Evolutionary conservation across 768 basidiomycete species (phyloP).

Genomic region (Mycena belliarum): DNA sequence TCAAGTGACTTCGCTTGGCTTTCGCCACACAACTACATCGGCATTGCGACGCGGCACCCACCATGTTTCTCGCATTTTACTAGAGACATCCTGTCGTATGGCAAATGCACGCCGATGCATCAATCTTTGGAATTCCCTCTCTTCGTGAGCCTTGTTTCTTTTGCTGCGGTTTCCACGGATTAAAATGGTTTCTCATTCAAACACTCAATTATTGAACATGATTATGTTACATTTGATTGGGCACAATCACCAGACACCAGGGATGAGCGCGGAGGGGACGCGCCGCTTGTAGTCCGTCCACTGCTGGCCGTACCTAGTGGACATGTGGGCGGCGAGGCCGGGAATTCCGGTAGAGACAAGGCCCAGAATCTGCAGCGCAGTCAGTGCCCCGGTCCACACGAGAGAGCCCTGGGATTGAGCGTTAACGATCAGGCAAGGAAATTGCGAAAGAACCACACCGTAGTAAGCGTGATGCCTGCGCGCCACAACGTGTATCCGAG

Average conservation of each 20-base stretch:
- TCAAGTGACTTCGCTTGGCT: neutral
- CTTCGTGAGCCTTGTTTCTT: neutral
- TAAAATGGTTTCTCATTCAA: no score
- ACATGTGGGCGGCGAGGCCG: slow-evolving; percentile 9
- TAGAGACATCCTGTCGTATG: slow-evolving; percentile 15
- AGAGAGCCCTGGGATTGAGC: slow-evolving; percentile 10
- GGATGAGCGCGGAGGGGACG: slow-evolving; percentile 15
- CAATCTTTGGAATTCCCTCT: slow-evolving; percentile 7
- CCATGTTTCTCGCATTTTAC: slow-evolving; percentile 19
- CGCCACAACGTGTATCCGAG: slow-evolving; percentile 27
- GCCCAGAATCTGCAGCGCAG: neutral
- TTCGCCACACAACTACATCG: neutral
- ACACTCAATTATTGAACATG: no score
- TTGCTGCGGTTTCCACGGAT: no score
- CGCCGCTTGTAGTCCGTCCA: slow-evolving; percentile 14
- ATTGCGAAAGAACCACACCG: neutral
- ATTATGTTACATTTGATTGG: no score
- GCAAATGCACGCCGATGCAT: neutral
- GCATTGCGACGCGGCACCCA: slow-evolving; percentile 11
- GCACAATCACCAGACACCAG: slow-evolving; percentile 12
- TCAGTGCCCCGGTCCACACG: neutral
- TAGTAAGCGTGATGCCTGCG: slow-evolving; percentile 23
- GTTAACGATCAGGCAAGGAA: no score
- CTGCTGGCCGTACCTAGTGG: slow-evolving; percentile 4
- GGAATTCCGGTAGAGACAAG: neutral